These are phyloP conservation scores for Tillandsia fasciculata DNA, from an alignment of 176 grass and related monocot genomes.

Conservation along the genomic window DNA sequence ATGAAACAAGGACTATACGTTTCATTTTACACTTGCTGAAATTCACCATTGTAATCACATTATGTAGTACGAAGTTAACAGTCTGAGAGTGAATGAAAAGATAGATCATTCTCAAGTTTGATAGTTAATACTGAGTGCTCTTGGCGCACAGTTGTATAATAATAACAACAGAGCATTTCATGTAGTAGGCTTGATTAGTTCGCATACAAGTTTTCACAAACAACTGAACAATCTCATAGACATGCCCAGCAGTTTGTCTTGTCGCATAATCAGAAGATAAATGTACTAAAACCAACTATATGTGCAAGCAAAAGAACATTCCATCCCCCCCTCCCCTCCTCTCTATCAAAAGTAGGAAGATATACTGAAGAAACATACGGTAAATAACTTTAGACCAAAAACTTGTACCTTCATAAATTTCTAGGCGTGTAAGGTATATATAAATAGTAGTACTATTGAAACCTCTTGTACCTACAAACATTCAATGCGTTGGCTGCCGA, in stretches of 20 bases:
- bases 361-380: slow-evolving; percentile 20
- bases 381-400: slow-evolving; percentile 38
- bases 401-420: slow-evolving; percentile 48
- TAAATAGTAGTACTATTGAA: slow-evolving; percentile 68
- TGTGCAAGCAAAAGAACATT: slow-evolving; percentile 43
- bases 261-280: slow-evolving; percentile 40
- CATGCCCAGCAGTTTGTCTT: slow-evolving; percentile 44
- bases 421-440: slow-evolving; percentile 52
- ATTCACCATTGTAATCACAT: no score
- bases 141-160: no score
- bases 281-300: slow-evolving; percentile 44
- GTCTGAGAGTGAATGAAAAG: no score
- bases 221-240: slow-evolving; percentile 46
- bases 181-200: slow-evolving; percentile 26
- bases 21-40: no score
- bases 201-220: slow-evolving; percentile 43
- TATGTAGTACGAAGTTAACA: no score
- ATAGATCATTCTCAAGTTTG: no score
- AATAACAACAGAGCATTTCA: neutral
- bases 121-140: no score
- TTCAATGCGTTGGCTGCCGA: slow-evolving; percentile 60
- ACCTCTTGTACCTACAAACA: slow-evolving; percentile 70
- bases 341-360: slow-evolving; percentile 17
- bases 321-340: neutral
- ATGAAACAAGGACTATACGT: no score